Conservation (phyloP, 169 alveolate genomes). For the Perkinsus marinus region DNA sequence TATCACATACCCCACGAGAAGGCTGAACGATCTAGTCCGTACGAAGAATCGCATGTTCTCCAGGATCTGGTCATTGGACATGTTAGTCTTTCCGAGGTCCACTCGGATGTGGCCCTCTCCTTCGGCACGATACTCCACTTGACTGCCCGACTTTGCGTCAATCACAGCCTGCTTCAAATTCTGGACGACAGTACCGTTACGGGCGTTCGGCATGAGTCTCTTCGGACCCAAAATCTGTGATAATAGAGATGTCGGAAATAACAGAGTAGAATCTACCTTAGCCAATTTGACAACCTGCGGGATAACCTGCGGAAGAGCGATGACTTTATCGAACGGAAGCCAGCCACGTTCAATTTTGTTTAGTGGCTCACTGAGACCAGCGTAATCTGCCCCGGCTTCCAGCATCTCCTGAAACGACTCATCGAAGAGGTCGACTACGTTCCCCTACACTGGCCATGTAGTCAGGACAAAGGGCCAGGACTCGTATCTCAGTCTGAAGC, state of each 20-base stretch:
- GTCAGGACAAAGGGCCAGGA: conserved; percentile 25
- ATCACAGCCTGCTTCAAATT: conserved; percentile 15
- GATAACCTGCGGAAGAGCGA: conserved; percentile 62
- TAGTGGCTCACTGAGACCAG: conserved; percentile 15
- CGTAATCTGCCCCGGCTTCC: conserved; percentile 36
- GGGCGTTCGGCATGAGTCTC: not conserved
- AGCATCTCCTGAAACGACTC: conserved; percentile 16
- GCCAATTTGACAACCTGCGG: conserved; percentile 64
- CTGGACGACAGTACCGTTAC: conserved; percentile 11
- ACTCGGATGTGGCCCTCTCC: conserved; percentile 23
- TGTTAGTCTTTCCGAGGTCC: conserved; percentile 1
- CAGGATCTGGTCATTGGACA: conserved; percentile 7
- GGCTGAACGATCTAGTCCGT: not conserved
- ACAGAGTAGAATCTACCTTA: conserved; percentile 9
- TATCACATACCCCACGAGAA: not conserved
- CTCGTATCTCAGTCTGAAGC: conserved; percentile 7
- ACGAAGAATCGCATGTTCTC: conserved; percentile 17
- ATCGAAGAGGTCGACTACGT: not conserved
- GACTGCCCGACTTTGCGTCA: conserved; percentile 27
- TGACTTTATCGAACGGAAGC: conserved; percentile 65
- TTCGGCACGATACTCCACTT: conserved; percentile 40
- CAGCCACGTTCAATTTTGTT: conserved; percentile 56
- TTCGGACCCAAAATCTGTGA: not conserved
- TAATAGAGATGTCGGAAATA: not conserved
- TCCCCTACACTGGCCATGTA: not conserved